Percentiles rank a stretch among this genome's conserved stretches.
Evolutionary conservation across 1,284 basidiomycete species (phyloP).

Genomic region (Malassezia slooffiae): DNA sequence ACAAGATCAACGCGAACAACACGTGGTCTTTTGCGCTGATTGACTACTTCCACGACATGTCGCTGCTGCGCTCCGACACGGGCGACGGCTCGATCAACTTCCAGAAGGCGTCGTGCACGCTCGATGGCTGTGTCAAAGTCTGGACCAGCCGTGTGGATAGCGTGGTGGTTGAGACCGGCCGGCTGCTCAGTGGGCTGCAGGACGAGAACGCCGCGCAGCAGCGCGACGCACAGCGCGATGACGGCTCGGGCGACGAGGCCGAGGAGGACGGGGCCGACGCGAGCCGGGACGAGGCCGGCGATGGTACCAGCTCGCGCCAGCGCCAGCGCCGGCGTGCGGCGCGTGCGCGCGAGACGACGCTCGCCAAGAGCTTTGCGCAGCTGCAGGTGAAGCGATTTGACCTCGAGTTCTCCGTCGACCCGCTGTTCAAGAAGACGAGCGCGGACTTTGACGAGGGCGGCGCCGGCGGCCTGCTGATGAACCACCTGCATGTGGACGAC

Average conservation of each 20-base stretch:
- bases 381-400: conserved; percentile 66
- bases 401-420: conserved; percentile 82
- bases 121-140: conserved; percentile 98
- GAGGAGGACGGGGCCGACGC: conserved; percentile 49
- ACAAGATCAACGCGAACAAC: conserved; percentile 97
- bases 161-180: conserved; percentile 91
- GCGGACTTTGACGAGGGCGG: conserved; percentile 98
- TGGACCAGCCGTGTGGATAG: conserved; percentile 97
- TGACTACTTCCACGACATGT: conserved; percentile 99
- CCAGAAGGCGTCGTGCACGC: conserved; percentile 90
- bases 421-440: conserved; percentile 91
- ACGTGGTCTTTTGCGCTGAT: conserved; percentile 97
- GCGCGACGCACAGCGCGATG: conserved; percentile 11
- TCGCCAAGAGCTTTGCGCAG: conserved; percentile 51
- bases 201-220: conserved; percentile 50
- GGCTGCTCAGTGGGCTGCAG: conserved; percentile 81
- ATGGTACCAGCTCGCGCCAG: conserved; percentile 64
- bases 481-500: conserved; percentile 59
- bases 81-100: conserved; percentile 67
- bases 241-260: conserved; percentile 22
- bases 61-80: conserved; percentile 57
- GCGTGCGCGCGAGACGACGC: conserved; percentile 36
- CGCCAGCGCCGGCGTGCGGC: conserved; percentile 43
- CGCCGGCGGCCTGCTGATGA: conserved; percentile 60
- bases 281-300: conserved; percentile 49